Percentiles rank a stretch among this genome's conserved stretches.
phyloP scores from a whole-genome alignment of 2,329 filamentous ascomycete genomes.

The Acephala macrosclerotiorum region DNA sequence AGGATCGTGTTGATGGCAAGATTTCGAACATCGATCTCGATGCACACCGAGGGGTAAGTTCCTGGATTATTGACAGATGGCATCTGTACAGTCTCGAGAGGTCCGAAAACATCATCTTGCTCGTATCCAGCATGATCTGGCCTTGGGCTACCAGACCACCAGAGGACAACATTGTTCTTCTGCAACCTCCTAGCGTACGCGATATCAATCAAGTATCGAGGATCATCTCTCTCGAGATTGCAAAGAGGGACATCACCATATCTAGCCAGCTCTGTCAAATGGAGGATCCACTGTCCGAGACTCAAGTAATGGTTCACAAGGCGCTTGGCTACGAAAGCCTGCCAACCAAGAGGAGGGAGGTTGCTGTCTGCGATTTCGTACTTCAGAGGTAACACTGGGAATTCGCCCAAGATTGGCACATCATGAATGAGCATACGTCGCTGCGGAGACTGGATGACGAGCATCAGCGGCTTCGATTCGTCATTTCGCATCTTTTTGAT shows the following conservation, averaged over 20 bases:
- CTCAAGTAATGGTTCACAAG: constrained; percentile 90
- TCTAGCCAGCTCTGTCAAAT: constrained; percentile 84
- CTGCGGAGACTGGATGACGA: constrained; percentile 92
- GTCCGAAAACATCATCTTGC: constrained; percentile 84
- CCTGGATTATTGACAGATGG: constrained; percentile 92
- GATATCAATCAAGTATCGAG: constrained; percentile 93
- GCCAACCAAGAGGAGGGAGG: constrained; percentile 92
- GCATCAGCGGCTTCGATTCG: constrained; percentile 78
- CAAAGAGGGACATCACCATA: constrained; percentile 96
- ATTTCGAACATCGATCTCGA: constrained; percentile 93
- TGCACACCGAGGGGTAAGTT: constrained; percentile 94
- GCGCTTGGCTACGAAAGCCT: constrained; percentile 84
- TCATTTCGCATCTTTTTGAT: constrained; percentile 92
- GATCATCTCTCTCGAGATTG: constrained; percentile 94
- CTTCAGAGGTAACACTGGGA: constrained; percentile 82
- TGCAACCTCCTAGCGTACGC: constrained; percentile 91
- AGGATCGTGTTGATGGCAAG: constrained; percentile 97
- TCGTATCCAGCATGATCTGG: constrained; percentile 98
- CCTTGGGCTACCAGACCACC: constrained; percentile 89
- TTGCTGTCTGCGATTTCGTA: constrained; percentile 86
- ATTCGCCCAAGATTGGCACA: constrained; percentile 81
- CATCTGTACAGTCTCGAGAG: constrained; percentile 89
- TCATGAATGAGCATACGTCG: constrained; percentile 83
- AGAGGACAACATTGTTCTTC: constrained; percentile 90
- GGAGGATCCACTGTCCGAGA: constrained; percentile 89